phyloP scores from a whole-genome alignment of 208 protist genomes.

The Herpetomonas tarakana region DNA sequence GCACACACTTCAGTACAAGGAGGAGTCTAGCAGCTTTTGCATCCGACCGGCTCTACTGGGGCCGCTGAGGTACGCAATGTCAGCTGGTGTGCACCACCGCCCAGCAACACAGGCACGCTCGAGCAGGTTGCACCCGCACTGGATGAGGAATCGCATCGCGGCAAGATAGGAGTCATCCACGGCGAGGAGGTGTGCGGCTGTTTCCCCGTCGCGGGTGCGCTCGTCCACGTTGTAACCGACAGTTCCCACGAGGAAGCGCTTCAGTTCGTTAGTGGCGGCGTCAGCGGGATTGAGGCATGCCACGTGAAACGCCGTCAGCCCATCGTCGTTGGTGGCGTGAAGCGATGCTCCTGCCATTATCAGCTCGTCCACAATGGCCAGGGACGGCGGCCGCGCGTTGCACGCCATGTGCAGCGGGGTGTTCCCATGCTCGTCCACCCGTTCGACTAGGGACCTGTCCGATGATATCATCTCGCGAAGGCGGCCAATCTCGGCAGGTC shows the following conservation, averaged over 20 bases:
- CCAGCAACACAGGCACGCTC: conserved; percentile 16
- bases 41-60: not conserved
- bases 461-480: not conserved
- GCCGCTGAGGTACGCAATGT: conserved; percentile 14
- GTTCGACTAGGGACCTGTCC: conserved; percentile 6
- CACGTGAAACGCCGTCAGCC: conserved; percentile 26
- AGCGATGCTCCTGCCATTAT: conserved; percentile 7
- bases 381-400: conserved; percentile 5
- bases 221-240: conserved; percentile 19
- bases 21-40: not conserved
- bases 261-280: conserved; percentile 4
- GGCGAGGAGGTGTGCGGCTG: conserved; percentile 26
- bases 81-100: conserved; percentile 22
- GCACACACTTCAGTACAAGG: no score
- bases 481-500: not conserved
- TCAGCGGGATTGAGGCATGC: conserved; percentile 26
- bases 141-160: conserved; percentile 16
- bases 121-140: conserved; percentile 9
- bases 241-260: conserved; percentile 12
- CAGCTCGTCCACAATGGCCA: conserved; percentile 15
- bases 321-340: conserved; percentile 14
- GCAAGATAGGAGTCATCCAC: conserved; percentile 17
- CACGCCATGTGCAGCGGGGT: conserved; percentile 33
- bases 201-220: conserved; percentile 17
- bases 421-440: conserved; percentile 16